Evolutionary conservation across 2,329 filamentous ascomycete genomes (phyloP).

Genomic region (Beauveria rudraprayagi): DNA sequence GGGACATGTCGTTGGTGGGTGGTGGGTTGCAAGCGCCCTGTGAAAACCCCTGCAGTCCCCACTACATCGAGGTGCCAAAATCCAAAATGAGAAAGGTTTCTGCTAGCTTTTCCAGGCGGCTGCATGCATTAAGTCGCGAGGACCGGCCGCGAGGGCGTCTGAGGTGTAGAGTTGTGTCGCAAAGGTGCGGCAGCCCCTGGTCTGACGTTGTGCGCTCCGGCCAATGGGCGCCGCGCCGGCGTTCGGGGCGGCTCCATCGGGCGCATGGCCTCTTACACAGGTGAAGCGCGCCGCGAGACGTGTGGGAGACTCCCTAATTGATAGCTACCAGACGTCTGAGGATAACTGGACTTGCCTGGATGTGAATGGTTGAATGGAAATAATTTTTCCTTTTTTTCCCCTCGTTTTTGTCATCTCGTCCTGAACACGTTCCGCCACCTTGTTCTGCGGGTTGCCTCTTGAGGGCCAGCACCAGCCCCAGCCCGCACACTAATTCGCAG

Average conservation of each 20-base stretch:
- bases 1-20: too few species aligned
- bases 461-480: background rate
- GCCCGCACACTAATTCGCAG: background rate
- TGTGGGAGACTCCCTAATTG: background rate
- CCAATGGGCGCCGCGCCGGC: slow-evolving; percentile 1
- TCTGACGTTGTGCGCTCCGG: background rate
- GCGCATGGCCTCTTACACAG: slow-evolving; percentile 6
- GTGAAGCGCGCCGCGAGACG: slow-evolving; percentile 4
- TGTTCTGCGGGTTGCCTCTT: background rate
- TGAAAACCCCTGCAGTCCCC: too few species aligned
- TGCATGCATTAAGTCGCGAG: background rate
- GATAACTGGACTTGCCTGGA: background rate
- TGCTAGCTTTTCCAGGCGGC: background rate
- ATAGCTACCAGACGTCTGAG: background rate
- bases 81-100: background rate
- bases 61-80: background rate
- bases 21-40: too few species aligned
- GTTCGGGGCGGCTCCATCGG: background rate
- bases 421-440: background rate
- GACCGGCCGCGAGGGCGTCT: background rate
- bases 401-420: background rate
- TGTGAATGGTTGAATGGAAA: background rate
- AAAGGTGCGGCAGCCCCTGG: slow-evolving; percentile 10
- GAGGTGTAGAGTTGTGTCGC: background rate
- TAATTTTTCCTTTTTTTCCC: background rate